Base-by-base conservation (phyloP, 495 filamentous ascomycete genomes). In the Astrocystis sublimbata region DNA sequence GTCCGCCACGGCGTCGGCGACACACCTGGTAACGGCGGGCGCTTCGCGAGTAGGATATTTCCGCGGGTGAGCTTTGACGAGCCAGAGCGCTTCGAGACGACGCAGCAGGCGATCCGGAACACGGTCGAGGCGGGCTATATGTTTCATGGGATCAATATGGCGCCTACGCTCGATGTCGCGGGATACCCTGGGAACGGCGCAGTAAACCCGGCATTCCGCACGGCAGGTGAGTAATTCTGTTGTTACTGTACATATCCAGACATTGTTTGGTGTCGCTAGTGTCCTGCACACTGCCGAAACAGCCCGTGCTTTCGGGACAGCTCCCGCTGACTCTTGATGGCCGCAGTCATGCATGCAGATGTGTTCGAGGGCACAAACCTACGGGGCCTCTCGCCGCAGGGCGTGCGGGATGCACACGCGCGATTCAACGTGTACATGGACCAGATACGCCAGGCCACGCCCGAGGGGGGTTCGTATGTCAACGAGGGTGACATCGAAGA, bases 401-500 rank as follows among this genome's bases (percentile, higher is more conserved):
- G 33, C 2, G 68, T 68, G 19, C 52, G 55, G 28, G 58, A 42
- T 15, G 43, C 57, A 10, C 70, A 72, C 55, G 57, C 58, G 19
- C 12, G 26, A 0, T 65, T 68, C 5, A 66, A 58, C 3, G 53
- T 33, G 2, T 61, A 58, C 0, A 67, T 71, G 62, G 64, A 75
- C 13, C 31, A 57, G 31, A 66, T 67, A 61, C 64, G 69, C 30
- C 68, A 56, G 21, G 66, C 77, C 9, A 71, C 74, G 2, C 73
- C 73, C 1, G 76, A 73, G 1, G 73, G 74, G 0, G 82, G 80
- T 0, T 78, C 72, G 0, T 85, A 85, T 36, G 28, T 76, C 0
- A 81, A 78, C 45, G 82, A 86, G 71, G 78, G 70, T 26, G 83
- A 89, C 68, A 71, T 83, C n/a, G 74, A 81, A 50, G 86, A 89